Evolutionary conservation across 495 filamentous ascomycete genomes (phyloP).

Genomic region (Penicillium paxilli): DNA sequence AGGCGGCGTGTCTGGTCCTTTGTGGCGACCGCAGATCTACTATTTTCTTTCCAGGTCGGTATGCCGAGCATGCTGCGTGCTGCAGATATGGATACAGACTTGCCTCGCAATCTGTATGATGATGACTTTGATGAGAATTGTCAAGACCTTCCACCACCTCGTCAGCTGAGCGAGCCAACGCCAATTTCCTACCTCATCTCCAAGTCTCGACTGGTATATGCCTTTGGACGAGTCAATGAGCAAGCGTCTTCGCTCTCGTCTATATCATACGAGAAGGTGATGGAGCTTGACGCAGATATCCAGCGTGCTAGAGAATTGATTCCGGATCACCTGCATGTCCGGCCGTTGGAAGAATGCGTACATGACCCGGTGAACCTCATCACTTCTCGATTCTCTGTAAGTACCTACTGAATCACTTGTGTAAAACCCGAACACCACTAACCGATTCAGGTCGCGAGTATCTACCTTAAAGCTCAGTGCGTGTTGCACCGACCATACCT

Average conservation of each 20-base stretch:
- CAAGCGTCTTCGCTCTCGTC: constrained; percentile 43
- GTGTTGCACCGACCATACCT: constrained; percentile 89
- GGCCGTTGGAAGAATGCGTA: constrained; percentile 72
- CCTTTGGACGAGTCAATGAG: constrained; percentile 62
- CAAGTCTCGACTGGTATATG: constrained; percentile 66
- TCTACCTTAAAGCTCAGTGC: constrained; percentile 87
- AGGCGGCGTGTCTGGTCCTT: constrained; percentile 85
- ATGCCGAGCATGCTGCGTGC: constrained; percentile 86
- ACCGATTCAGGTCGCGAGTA: constrained; percentile 59
- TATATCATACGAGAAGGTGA: constrained; percentile 77
- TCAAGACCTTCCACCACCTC: constrained; percentile 71
- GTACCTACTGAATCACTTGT: background rate
- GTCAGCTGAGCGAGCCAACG: constrained; percentile 76
- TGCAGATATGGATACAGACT: constrained; percentile 78
- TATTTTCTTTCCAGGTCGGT: constrained; percentile 90
- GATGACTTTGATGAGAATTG: constrained; percentile 86
- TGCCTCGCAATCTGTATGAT: constrained; percentile 90
- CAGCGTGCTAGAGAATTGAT: constrained; percentile 69
- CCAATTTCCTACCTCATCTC: constrained; percentile 86
- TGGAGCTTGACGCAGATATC: constrained; percentile 76
- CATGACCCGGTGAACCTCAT: constrained; percentile 77
- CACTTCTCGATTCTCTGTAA: constrained; percentile 74
- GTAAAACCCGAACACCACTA: constrained; percentile 7
- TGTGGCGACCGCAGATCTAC: constrained; percentile 74
- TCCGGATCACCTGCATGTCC: constrained; percentile 76